A percentile compares a stretch with the other conserved stretches of the same genome.
Evolutionary conservation across 2,329 filamentous ascomycete species (phyloP).

Genomic region (Colletotrichum gloeosporioides): DNA sequence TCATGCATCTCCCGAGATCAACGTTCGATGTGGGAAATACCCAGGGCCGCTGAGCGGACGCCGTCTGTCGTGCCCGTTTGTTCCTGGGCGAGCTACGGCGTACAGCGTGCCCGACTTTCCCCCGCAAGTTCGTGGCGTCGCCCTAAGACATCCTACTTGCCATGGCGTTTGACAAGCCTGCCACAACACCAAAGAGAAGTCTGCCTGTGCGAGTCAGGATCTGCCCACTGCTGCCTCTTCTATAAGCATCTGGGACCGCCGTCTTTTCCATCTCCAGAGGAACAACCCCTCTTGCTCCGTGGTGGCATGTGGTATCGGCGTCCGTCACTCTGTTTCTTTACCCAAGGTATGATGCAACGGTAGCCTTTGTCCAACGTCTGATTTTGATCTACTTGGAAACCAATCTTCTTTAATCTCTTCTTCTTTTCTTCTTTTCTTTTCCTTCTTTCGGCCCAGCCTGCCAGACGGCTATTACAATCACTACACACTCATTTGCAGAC

Average conservation of each 20-base stretch:
- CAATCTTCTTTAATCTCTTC: background rate
- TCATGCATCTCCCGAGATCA: background rate
- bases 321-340: background rate
- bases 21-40: background rate
- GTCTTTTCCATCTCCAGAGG: conserved; percentile 14
- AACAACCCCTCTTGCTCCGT: background rate
- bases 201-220: conserved; percentile 9
- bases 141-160: conserved; percentile 16
- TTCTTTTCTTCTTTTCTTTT: background rate
- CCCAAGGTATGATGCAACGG: background rate
- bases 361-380: background rate
- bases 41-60: background rate
- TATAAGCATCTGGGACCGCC: conserved; percentile 12
- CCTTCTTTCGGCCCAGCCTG: background rate
- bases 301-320: background rate
- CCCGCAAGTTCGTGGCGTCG: conserved; percentile 19
- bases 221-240: background rate
- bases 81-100: background rate
- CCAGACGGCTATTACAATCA: background rate
- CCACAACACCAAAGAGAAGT: conserved; percentile 8
- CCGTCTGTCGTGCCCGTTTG: background rate
- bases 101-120: background rate
- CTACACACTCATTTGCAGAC: background rate
- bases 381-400: background rate
- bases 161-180: conserved; percentile 22